Evolutionary conservation across 768 basidiomycete species (phyloP).

Genomic region (Amanita subjunquillea): DNA sequence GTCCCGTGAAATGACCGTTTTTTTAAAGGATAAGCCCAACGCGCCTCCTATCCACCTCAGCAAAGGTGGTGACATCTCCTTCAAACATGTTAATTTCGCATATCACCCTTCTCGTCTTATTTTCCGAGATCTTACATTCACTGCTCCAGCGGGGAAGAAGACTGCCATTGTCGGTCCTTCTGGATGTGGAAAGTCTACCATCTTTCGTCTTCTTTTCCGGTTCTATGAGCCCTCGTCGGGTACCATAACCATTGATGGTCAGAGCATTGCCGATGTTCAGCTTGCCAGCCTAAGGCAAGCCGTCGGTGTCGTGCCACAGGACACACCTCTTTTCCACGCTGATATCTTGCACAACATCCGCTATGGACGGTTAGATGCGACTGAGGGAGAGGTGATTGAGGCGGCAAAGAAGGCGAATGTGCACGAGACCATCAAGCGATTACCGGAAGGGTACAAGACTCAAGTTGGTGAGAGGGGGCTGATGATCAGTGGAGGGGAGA

Average conservation of each 20-base stretch:
- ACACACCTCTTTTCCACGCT: conserved; percentile 95
- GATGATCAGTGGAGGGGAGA: conserved; percentile 99
- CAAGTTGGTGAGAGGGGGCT: conserved; percentile 93
- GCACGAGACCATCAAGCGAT: conserved; percentile 61
- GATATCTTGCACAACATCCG: conserved; percentile 93
- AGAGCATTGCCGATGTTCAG: conserved; percentile 69
- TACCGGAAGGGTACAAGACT: conserved; percentile 84
- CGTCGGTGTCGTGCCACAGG: conserved; percentile 95
- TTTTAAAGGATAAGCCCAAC: conserved; percentile 50
- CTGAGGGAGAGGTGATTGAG: conserved; percentile 79
- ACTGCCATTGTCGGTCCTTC: conserved; percentile 96
- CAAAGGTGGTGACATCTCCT: conserved; percentile 79
- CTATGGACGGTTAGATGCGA: conserved; percentile 83
- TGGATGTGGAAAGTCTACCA: conserved; percentile 95
- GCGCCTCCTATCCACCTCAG: conserved; percentile 56
- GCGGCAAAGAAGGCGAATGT: conserved; percentile 85
- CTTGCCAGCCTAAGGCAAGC: conserved; percentile 59
- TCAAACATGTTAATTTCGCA: conserved; percentile 85
- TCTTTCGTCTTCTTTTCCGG: conserved; percentile 87
- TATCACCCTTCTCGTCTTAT: conserved; percentile 92
- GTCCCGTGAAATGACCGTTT: neutral
- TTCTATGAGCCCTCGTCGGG: conserved; percentile 87
- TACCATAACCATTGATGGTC: conserved; percentile 78
- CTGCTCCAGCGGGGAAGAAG: conserved; percentile 92
- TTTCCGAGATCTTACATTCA: conserved; percentile 80